Percentiles rank a stretch among this genome's conserved stretches.
These are phyloP conservation scores for Tylopilus sp. DNA, from an alignment of 768 basidiomycete species.

Conservation along the genomic window DNA sequence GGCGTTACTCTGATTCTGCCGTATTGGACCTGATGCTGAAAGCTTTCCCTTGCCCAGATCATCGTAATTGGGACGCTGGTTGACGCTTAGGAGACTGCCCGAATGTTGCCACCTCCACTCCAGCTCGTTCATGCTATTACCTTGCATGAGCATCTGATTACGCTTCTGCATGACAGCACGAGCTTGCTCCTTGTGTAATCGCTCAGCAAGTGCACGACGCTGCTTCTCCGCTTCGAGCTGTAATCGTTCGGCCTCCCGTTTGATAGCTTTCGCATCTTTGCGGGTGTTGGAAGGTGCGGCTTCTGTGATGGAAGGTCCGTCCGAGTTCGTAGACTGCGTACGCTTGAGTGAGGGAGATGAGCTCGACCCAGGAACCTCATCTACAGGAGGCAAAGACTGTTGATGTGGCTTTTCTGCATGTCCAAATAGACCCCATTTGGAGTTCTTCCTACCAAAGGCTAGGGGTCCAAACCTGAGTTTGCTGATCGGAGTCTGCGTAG, in stretches of 20 bases:
- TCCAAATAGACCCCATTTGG: conserved; percentile 73
- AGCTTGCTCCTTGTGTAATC: conserved; percentile 80
- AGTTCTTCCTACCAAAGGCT: conserved; percentile 65
- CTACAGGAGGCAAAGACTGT: conserved; percentile 62
- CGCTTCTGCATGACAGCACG: conserved; percentile 92
- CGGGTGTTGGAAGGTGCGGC: conserved; percentile 38
- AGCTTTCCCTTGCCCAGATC: conserved; percentile 44
- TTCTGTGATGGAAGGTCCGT: conserved; percentile 60
- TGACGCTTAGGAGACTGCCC: conserved; percentile 44
- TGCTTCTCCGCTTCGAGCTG: conserved; percentile 82
- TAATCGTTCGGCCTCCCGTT: conserved; percentile 78
- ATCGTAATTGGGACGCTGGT: conserved; percentile 28
- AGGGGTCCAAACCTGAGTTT: conserved; percentile 56
- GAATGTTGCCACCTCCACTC: conserved; percentile 54
- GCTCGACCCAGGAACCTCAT: conserved; percentile 57
- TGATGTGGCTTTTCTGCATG: conserved; percentile 64
- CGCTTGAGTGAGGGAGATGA: conserved; percentile 72
- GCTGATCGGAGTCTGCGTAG: conserved; percentile 41
- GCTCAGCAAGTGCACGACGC: conserved; percentile 70
- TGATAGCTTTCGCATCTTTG: conserved; percentile 67
- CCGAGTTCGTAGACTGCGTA: conserved; percentile 72
- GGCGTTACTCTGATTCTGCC: conserved; percentile 48
- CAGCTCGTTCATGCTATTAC: conserved; percentile 46
- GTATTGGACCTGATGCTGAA: conserved; percentile 60
- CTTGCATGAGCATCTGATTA: conserved; percentile 65